Conservation (phyloP, 345 rosid genomes). For the Chamaenerion angustifolium region DNA sequence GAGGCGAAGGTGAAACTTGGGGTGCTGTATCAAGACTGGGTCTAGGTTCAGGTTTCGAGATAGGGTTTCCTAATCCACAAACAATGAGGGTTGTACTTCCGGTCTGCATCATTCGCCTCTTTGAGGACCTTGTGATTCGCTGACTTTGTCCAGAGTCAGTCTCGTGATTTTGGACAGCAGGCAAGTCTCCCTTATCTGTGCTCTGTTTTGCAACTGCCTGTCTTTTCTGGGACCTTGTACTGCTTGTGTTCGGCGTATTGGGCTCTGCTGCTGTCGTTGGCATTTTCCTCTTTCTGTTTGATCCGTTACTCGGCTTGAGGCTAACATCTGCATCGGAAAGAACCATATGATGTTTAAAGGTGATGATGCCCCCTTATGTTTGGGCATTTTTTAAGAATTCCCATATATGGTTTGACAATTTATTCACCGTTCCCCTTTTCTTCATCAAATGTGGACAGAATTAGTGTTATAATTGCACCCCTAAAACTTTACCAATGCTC, state of each 20-base stretch:
- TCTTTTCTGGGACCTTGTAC: conserved; percentile 20
- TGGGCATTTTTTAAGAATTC: too few relatives aligned
- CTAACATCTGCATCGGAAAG: conserved; percentile 23
- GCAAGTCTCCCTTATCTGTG: conserved; percentile 7
- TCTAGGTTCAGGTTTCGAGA: conserved; percentile 12
- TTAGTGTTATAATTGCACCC: too few relatives aligned
- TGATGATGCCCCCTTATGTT: background rate
- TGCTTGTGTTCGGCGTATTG: conserved; percentile 20
- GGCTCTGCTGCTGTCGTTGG: conserved; percentile 12
- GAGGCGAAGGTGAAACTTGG: conserved; percentile 16
- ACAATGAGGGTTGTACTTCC: background rate
- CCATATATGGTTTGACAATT: too few relatives aligned
- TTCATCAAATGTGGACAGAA: too few relatives aligned
- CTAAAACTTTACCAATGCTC: too few relatives aligned
- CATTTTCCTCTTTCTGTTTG: conserved; percentile 18
- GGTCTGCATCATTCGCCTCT: background rate
- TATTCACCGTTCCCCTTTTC: too few relatives aligned
- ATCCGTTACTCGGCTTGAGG: conserved; percentile 14
- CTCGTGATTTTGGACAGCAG: conserved; percentile 15
- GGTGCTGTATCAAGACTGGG: conserved; percentile 16
- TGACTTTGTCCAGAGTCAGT: too few relatives aligned
- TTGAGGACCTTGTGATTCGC: too few relatives aligned
- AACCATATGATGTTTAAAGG: too few relatives aligned
- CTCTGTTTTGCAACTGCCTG: conserved; percentile 11
- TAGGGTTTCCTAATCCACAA: background rate